Base-by-base conservation (phyloP, 2,329 filamentous ascomycete species). In the Phaeosphaeria sp. region DNA sequence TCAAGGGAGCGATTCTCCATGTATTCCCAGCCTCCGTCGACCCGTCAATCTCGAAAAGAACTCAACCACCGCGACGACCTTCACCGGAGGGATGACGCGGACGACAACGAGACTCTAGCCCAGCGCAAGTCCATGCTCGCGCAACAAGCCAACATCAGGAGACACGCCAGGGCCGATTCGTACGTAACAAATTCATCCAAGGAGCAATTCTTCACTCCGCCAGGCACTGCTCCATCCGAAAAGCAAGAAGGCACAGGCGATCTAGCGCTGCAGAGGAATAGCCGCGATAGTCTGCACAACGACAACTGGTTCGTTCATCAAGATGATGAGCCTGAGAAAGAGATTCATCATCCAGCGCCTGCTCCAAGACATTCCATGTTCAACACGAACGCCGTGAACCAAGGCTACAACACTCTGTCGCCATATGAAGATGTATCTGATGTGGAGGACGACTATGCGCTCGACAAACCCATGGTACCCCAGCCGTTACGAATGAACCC, bases 1-100 rank as follows among this genome's bases (percentile, higher is more conserved):
- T 87, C 87, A 0, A 83, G 82, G 39, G 79, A 55, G 81, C 56
- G 66, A 17, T 69, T 68, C 55, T 88, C 64, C 79, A 87, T 75
- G 59, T 76, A 76, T 59, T 69, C 69, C 5, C 72, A 77, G 52
- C 65, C 74, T n/a, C 62, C 64, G 5, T 75, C 78, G 13, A 67
- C 68, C 30, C 68, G 72, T 33, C 74, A 75, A 44, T 79, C 77
- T 22, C 75, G 77, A 15, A 67, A 72, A 46, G 76, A 77, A 18
- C 65, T 80, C 21, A 71, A 77, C 47, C 64, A 65, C 27, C 69
- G 73, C 6, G 68, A 75, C 13, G 74, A 72, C 49, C 66, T 73
- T 21, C 62, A 68, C 30, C 65, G 62, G 23, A 64, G 61, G 22
- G 65, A 72, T 9, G 69, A 72, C 15, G 56, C 56, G 6, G 57